Percentiles rank a stretch among this genome's conserved stretches.
These are phyloP conservation scores for Lentinula boryana DNA, from an alignment of 768 basidiomycete genomes.

Conservation along the genomic window DNA sequence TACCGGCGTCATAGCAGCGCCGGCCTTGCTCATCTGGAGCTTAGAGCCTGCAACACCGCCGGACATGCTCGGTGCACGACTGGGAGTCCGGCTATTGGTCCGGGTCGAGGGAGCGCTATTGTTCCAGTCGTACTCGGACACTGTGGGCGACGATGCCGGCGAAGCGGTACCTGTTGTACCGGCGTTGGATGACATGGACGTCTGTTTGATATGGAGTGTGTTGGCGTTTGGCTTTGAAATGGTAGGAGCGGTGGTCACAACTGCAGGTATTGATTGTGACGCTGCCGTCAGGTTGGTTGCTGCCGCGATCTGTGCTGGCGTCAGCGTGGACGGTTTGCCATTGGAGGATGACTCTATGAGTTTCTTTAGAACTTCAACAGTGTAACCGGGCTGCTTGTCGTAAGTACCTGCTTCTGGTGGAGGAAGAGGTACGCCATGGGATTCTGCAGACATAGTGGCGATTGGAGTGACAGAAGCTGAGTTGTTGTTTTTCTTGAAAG, in stretches of 20 bases:
- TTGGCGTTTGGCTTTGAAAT: not conserved
- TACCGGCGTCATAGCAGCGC: not conserved
- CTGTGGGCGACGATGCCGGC: conserved; percentile 25
- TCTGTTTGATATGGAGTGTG: not conserved
- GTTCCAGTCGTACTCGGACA: conserved; percentile 41
- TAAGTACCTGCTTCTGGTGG: conserved; percentile 24
- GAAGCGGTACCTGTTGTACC: not conserved
- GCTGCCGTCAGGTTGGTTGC: not conserved
- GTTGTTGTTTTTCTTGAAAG: not conserved
- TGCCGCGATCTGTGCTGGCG: not conserved
- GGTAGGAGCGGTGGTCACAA: not conserved
- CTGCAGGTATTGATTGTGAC: not conserved
- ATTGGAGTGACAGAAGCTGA: conserved; percentile 6
- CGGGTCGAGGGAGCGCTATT: conserved; percentile 39
- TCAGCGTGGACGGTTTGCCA: not conserved
- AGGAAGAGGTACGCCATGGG: conserved; percentile 23
- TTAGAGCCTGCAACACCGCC: conserved; percentile 31
- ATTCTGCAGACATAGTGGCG: conserved; percentile 1
- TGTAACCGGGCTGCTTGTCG: conserved; percentile 25
- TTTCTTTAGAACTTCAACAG: conserved; percentile 21
- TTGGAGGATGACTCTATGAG: not conserved
- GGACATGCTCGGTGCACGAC: conserved; percentile 27
- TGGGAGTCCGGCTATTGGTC: conserved; percentile 37
- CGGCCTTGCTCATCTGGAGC: conserved; percentile 5
- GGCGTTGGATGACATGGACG: not conserved